These are phyloP conservation scores for Ogataea methanolica DNA, from an alignment of 805 yeast species.

Conservation along the genomic window DNA sequence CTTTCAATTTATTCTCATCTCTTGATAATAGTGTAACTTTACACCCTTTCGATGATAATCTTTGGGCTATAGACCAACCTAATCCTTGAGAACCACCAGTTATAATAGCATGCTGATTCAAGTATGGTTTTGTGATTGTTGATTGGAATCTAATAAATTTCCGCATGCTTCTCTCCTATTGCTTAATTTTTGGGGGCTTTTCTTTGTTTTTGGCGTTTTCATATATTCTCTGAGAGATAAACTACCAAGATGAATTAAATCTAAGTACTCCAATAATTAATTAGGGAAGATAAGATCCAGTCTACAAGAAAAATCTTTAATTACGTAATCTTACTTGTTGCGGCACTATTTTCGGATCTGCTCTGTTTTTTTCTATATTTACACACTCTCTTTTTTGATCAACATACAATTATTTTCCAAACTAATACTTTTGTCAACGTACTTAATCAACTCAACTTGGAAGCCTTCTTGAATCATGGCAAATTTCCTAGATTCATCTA, in stretches of 20 bases:
- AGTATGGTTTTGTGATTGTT: neutral
- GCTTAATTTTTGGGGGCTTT: no score
- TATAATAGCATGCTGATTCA: constrained; percentile 37
- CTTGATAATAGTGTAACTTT: constrained; percentile 49
- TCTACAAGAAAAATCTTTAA: no score
- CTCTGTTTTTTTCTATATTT: neutral
- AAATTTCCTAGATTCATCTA: constrained; percentile 66
- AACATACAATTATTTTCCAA: constrained; percentile 51
- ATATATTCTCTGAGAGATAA: no score
- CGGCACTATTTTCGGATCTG: no score
- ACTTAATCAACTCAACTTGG: constrained; percentile 49
- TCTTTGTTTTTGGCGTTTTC: no score
- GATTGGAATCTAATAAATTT: neutral
- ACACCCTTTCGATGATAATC: constrained; percentile 48
- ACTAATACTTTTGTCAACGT: constrained; percentile 54
- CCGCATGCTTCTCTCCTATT: neutral
- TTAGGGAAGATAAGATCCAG: no score
- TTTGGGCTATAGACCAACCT: constrained; percentile 52
- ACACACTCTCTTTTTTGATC: constrained; percentile 4
- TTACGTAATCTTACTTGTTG: no score
- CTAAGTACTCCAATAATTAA: no score
- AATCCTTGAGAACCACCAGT: constrained; percentile 73
- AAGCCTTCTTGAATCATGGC: constrained; percentile 41
- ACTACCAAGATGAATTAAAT: no score
- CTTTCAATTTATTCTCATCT: constrained; percentile 32